Percentiles rank a stretch among this genome's conserved stretches.
Conservation (phyloP, 495 filamentous ascomycete species). For the Eremomyces bilateralis region DNA sequence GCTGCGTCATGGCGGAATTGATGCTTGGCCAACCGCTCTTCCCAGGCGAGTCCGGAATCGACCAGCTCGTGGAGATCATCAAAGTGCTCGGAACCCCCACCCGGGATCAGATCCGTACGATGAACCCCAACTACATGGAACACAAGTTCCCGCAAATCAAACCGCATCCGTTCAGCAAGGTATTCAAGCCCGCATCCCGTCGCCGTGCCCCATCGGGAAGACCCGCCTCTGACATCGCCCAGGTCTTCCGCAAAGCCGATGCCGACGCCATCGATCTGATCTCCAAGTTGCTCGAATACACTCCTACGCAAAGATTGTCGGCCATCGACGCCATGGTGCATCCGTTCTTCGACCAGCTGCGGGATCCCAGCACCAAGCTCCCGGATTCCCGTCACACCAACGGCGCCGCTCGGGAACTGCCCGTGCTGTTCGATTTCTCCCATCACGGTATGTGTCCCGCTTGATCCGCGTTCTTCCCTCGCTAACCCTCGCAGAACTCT, state of each 20-base stretch:
- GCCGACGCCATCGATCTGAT: conserved; percentile 87
- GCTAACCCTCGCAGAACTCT: conserved; percentile 48
- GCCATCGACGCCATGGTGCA: conserved; percentile 96
- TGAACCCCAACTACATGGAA: conserved; percentile 99
- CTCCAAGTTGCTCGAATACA: conserved; percentile 83
- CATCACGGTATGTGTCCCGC: conserved; percentile 59
- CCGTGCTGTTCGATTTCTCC: conserved; percentile 78
- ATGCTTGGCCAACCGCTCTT: conserved; percentile 98
- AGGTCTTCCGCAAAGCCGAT: conserved; percentile 92
- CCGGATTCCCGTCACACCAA: conserved; percentile 84
- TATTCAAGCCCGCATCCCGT: conserved; percentile 14
- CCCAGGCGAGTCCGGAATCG: conserved; percentile 97
- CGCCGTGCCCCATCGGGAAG: no score
- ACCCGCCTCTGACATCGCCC: not conserved
- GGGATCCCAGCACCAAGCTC: conserved; percentile 67
- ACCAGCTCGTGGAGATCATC: conserved; percentile 98
- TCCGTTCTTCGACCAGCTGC: conserved; percentile 93
- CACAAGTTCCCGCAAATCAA: conserved; percentile 99
- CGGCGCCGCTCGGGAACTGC: conserved; percentile 55
- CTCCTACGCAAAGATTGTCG: conserved; percentile 80
- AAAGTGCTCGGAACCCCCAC: conserved; percentile 96
- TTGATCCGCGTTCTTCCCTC: conserved; percentile 8
- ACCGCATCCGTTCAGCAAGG: conserved; percentile 95
- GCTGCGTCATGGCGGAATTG: conserved; percentile 96
- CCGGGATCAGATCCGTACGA: conserved; percentile 95